These are phyloP conservation scores for Xylaria bambusicola DNA, from an alignment of 495 filamentous ascomycete species.

Conservation along the genomic window DNA sequence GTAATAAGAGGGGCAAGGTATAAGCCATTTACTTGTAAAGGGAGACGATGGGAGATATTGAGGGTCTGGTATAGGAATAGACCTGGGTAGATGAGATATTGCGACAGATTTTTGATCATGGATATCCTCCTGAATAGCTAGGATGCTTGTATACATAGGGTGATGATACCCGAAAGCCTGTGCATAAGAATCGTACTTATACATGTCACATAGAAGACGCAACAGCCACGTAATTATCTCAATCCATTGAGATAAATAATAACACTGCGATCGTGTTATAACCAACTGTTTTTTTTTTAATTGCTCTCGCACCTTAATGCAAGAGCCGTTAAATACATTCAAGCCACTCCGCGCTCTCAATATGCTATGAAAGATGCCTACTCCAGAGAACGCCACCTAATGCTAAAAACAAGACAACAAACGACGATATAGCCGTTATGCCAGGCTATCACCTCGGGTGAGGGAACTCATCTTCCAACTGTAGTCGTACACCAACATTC, in stretches of 20 bases:
- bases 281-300: background rate
- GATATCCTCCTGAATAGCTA: too few species aligned
- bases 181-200: background rate
- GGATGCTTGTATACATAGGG: too few species aligned
- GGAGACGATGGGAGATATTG: too few species aligned
- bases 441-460: constrained; percentile 37
- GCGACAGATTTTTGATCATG: too few species aligned
- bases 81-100: too few species aligned
- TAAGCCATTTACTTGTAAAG: too few species aligned
- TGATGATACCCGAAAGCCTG: too few species aligned
- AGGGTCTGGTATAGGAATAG: too few species aligned
- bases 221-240: background rate
- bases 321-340: background rate
- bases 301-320: background rate
- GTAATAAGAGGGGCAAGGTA: background rate
- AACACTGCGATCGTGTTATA: background rate
- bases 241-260: background rate
- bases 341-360: constrained; percentile 7
- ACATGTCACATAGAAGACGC: background rate
- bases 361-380: constrained; percentile 17
- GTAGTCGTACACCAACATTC: constrained; percentile 87
- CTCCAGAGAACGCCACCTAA: constrained; percentile 28
- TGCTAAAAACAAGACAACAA: constrained; percentile 13
- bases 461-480: constrained; percentile 90
- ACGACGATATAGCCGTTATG: constrained; percentile 10